Conservation (phyloP, 2,329 filamentous ascomycete genomes). For the Microsporum audouinii region DNA sequence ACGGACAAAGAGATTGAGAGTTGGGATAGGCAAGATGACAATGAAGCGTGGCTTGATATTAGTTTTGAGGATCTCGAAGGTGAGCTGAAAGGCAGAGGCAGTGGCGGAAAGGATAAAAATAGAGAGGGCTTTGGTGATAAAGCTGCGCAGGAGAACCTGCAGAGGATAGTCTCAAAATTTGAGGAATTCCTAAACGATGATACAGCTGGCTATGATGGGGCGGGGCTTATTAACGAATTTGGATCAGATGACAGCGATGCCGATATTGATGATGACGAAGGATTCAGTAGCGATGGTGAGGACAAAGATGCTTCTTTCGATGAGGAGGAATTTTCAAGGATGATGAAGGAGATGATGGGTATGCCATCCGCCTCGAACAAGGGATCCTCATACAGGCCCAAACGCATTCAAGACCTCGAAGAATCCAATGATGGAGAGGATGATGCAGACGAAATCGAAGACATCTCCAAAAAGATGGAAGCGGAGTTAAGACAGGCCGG, state of each 20-base stretch:
- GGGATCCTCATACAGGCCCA: constrained; percentile 13
- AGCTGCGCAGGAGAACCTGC: constrained; percentile 48
- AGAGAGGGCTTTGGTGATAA: constrained; percentile 36
- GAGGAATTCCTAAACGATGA: constrained; percentile 85
- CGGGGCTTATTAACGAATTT: constrained; percentile 57
- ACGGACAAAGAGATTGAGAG: constrained; percentile 56
- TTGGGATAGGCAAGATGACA: constrained; percentile 65
- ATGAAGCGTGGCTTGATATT: constrained; percentile 86
- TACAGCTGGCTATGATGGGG: constrained; percentile 66
- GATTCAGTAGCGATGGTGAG: constrained; percentile 51
- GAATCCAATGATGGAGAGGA: constrained; percentile 33
- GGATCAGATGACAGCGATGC: constrained; percentile 45
- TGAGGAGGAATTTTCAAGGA: constrained; percentile 68
- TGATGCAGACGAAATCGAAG: constrained; percentile 44
- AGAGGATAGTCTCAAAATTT: constrained; percentile 88
- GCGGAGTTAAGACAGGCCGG: constrained; percentile 38
- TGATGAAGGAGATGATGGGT: constrained; percentile 92
- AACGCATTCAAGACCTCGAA: constrained; percentile 7
- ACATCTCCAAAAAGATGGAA: constrained; percentile 37
- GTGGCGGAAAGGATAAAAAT: constrained; percentile 14
- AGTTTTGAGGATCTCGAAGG: constrained; percentile 79
- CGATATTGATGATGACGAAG: constrained; percentile 41
- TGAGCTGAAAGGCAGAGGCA: constrained; percentile 51
- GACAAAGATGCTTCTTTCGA: constrained; percentile 70
- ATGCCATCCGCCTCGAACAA: constrained; percentile 36